phyloP scores from a whole-genome alignment of 1,284 basidiomycete species.

The Stereum hirsutum region DNA sequence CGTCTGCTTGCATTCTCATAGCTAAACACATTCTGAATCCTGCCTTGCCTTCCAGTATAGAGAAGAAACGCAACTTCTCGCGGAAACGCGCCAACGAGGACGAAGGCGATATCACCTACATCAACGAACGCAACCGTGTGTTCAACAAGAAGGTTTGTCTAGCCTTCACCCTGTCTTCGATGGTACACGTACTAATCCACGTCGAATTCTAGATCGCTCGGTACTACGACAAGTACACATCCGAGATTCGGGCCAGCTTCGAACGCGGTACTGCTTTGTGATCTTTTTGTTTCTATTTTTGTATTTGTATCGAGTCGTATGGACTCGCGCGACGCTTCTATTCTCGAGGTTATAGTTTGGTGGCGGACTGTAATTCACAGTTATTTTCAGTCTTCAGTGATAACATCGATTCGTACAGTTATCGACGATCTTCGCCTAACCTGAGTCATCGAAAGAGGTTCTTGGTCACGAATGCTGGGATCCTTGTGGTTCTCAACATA shows the following conservation, averaged over 20 bases:
- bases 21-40: constrained; percentile 7
- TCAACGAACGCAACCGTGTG: constrained; percentile 97
- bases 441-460: too few relatives aligned
- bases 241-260: constrained; percentile 92
- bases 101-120: constrained; percentile 95
- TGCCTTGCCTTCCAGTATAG: constrained; percentile 42
- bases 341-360: too few relatives aligned
- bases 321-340: too few relatives aligned
- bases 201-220: constrained; percentile 64
- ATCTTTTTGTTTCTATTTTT: constrained; percentile 7
- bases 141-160: constrained; percentile 94
- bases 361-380: too few relatives aligned
- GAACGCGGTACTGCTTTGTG: constrained; percentile 90
- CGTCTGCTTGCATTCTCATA: constrained; percentile 18
- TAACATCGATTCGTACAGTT: too few relatives aligned
- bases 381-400: too few relatives aligned
- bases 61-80: constrained; percentile 82
- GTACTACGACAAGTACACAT: constrained; percentile 96
- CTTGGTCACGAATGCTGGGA: too few relatives aligned
- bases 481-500: too few relatives aligned
- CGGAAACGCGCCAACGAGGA: constrained; percentile 85
- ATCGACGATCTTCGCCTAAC: too few relatives aligned
- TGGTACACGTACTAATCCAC: constrained; percentile 1
- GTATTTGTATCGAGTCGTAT: constrained; percentile 10
- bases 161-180: not conserved